Percentiles rank a stretch among this genome's conserved stretches.
Evolutionary conservation across 441 rosid genomes (phyloP).

Genomic region (Flueggea neowawraea): DNA sequence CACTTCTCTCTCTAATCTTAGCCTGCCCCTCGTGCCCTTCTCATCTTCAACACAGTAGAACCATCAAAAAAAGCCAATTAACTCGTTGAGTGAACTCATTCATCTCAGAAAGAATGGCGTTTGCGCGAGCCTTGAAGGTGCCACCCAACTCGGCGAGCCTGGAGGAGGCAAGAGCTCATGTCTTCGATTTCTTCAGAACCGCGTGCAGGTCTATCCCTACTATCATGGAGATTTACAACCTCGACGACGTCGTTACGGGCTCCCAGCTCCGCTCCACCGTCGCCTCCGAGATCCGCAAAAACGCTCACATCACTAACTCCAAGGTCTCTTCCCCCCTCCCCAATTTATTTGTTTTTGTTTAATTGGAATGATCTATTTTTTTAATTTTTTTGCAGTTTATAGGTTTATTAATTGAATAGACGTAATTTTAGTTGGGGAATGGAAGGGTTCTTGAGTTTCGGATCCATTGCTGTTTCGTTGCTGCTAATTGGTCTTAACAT

Average conservation of each 20-base stretch:
- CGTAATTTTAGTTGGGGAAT: too few species aligned
- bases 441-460: too few species aligned
- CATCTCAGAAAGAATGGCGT: slow-evolving; percentile 35
- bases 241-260: slow-evolving; percentile 67
- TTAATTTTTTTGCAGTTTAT: not conserved
- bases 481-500: too few species aligned
- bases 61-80: too few species aligned
- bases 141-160: slow-evolving; percentile 79
- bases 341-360: not conserved
- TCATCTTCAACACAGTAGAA: too few species aligned
- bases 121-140: slow-evolving; percentile 66
- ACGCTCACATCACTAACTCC: slow-evolving; percentile 68
- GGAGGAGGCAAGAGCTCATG: slow-evolving; percentile 77
- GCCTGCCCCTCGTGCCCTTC: too few species aligned
- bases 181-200: slow-evolving; percentile 73
- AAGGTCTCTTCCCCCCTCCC: slow-evolving; percentile 43
- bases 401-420: too few species aligned
- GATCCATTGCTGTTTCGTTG: too few species aligned
- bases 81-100: too few species aligned
- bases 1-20: too few species aligned
- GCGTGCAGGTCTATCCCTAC: slow-evolving; percentile 83
- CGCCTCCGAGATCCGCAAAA: slow-evolving; percentile 83
- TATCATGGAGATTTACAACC: slow-evolving; percentile 86
- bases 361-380: not conserved
- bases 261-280: slow-evolving; percentile 82